A percentile compares a stretch with the other conserved stretches of the same genome.
phyloP scores from a whole-genome alignment of 768 basidiomycete species.

The Naganishia kalamii region DNA sequence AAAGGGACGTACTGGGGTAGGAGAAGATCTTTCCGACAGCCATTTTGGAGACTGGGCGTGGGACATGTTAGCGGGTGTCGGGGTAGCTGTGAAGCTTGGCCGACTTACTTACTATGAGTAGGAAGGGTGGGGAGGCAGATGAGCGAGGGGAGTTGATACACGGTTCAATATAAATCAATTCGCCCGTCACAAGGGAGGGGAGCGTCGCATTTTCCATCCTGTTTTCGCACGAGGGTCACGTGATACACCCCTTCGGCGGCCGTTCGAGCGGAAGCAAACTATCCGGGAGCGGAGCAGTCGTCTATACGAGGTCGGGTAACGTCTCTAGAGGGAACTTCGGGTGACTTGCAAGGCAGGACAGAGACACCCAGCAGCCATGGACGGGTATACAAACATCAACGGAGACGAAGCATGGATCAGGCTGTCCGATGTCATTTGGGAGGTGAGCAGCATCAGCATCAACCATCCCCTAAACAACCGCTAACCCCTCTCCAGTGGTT shows the following conservation, averaged over 20 bases:
- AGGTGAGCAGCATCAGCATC: background rate
- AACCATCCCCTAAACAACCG: background rate
- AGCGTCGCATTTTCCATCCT: no score
- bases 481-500: conserved; percentile 24
- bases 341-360: no score
- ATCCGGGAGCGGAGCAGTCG: no score
- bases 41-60: conserved; percentile 17
- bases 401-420: background rate
- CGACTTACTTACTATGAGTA: background rate
- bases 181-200: no score
- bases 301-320: no score
- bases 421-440: background rate
- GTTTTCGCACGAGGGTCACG: no score
- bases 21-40: conserved; percentile 28
- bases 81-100: background rate
- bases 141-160: background rate
- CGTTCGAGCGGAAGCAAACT: no score
- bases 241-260: no score
- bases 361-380: no score
- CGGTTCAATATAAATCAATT: background rate
- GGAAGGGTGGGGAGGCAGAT: background rate
- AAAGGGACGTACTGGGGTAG: conserved; percentile 21
- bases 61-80: background rate
- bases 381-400: background rate
- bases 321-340: no score